Evolutionary conservation across 129 eudicot genomes (phyloP).

Genomic region (Escallonia rubra): DNA sequence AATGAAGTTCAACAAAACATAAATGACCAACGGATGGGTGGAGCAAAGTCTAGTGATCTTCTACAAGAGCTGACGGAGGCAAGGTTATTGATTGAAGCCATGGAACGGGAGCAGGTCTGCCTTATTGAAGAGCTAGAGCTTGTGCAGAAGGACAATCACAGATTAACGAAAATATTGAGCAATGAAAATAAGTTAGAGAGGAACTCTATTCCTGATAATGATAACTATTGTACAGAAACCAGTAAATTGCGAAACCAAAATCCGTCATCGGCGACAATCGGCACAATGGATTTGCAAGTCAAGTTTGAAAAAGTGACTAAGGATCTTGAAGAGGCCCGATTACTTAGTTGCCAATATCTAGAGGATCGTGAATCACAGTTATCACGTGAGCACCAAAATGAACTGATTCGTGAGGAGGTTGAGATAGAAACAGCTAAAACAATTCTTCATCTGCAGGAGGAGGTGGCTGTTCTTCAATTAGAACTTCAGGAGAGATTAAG

Average conservation of each 20-base stretch:
- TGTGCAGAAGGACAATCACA: slow-evolving; percentile 46
- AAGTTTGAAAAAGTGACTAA: slow-evolving; percentile 48
- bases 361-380: slow-evolving; percentile 17
- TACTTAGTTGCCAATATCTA: slow-evolving; percentile 33
- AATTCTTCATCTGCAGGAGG: slow-evolving; percentile 65
- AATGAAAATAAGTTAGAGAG: slow-evolving; percentile 24
- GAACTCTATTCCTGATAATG: slow-evolving; percentile 15
- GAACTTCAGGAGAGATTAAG: slow-evolving; percentile 45
- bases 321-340: slow-evolving; percentile 49
- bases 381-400: slow-evolving; percentile 37
- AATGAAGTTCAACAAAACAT: slow-evolving; percentile 22
- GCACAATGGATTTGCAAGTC: slow-evolving; percentile 37
- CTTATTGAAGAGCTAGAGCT: slow-evolving; percentile 46
- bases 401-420: slow-evolving; percentile 41
- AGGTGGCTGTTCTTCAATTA: slow-evolving; percentile 57
- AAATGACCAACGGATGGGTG: slow-evolving; percentile 19
- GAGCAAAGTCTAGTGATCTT: slow-evolving; percentile 13
- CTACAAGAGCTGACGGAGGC: slow-evolving; percentile 46
- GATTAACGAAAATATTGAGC: slow-evolving; percentile 36
- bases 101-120: slow-evolving; percentile 48
- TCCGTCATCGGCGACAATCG: slow-evolving; percentile 3
- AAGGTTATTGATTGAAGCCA: slow-evolving; percentile 43
- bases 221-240: slow-evolving; percentile 14
- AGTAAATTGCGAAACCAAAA: slow-evolving; percentile 14
- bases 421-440: slow-evolving; percentile 69